These are phyloP conservation scores for Rhipidocladum racemiflorum DNA, from an alignment of 176 grass and related monocot species.

Conservation along the genomic window DNA sequence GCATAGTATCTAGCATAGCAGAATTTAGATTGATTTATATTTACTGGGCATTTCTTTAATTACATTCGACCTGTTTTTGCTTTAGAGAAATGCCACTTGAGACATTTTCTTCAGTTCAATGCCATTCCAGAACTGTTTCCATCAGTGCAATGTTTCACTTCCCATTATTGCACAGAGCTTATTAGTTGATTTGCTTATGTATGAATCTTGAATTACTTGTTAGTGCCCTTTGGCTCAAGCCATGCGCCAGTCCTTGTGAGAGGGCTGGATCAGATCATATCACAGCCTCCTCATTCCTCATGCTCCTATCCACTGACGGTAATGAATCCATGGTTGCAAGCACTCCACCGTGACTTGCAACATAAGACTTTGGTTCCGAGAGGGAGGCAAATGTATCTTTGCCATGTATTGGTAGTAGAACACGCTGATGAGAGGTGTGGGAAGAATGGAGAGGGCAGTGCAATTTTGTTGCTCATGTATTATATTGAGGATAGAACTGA, in stretches of 20 bases:
- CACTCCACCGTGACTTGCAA: not conserved
- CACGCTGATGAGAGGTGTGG: not conserved
- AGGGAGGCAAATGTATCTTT: not conserved
- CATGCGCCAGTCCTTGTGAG: not conserved
- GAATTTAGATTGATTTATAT: not conserved
- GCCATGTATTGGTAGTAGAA: not conserved
- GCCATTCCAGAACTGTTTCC: not conserved
- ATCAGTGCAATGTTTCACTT: not conserved
- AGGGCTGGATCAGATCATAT: not conserved
- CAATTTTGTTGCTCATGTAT: conserved; percentile 11
- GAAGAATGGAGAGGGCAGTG: not conserved
- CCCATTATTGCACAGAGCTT: not conserved
- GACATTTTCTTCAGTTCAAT: not conserved
- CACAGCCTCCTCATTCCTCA: not conserved
- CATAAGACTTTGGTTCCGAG: not conserved
- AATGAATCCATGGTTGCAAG: not conserved
- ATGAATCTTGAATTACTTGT: conserved; percentile 10
- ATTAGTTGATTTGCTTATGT: not conserved
- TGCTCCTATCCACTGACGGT: not conserved
- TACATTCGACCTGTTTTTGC: not conserved
- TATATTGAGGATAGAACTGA: not conserved
- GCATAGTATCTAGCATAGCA: not conserved
- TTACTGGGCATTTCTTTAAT: not conserved
- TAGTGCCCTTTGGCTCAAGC: not conserved
- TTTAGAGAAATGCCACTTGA: not conserved